Conservation (phyloP, 768 basidiomycete genomes). For the Boletus pseudo-olivaceus region DNA sequence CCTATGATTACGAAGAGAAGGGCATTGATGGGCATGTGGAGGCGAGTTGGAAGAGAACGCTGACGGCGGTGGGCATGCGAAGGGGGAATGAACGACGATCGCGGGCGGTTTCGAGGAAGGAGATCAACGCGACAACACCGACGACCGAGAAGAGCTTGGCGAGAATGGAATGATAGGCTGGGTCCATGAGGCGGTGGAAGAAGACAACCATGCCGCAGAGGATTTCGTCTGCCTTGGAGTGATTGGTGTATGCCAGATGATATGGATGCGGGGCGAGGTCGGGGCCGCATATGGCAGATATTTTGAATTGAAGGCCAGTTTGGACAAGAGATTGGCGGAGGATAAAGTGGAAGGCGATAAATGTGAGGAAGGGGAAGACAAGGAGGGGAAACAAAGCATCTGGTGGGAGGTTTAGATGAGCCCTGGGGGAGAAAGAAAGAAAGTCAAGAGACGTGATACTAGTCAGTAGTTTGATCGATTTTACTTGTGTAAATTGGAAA, state of each 20-base stretch:
- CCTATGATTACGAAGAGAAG: conserved; percentile 38
- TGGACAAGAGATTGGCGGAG: too few species aligned
- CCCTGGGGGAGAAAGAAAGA: too few species aligned
- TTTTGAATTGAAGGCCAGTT: too few species aligned
- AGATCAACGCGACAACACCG: conserved; percentile 11
- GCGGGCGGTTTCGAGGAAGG: conserved; percentile 35
- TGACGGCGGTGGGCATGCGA: conserved; percentile 38
- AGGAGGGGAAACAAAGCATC: too few species aligned
- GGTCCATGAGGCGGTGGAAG: conserved; percentile 6
- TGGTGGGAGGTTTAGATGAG: too few species aligned
- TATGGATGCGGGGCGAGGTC: too few species aligned
- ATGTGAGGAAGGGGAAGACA: not conserved
- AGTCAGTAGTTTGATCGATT: too few species aligned
- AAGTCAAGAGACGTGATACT: too few species aligned
- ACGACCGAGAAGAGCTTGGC: conserved; percentile 10
- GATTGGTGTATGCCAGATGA: conserved; percentile 40
- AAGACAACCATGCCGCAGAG: conserved; percentile 44
- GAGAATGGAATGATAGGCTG: conserved; percentile 15
- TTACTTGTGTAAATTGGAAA: too few species aligned
- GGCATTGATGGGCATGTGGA: conserved; percentile 48
- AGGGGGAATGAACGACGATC: conserved; percentile 34
- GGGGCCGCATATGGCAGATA: too few species aligned
- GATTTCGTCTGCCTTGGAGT: conserved; percentile 32
- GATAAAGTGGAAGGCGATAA: conserved; percentile 7
- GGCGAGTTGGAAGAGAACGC: conserved; percentile 39